phyloP scores from a whole-genome alignment of 2,329 filamentous ascomycete species.

The Hawksworthiomyces lignivorus region DNA sequence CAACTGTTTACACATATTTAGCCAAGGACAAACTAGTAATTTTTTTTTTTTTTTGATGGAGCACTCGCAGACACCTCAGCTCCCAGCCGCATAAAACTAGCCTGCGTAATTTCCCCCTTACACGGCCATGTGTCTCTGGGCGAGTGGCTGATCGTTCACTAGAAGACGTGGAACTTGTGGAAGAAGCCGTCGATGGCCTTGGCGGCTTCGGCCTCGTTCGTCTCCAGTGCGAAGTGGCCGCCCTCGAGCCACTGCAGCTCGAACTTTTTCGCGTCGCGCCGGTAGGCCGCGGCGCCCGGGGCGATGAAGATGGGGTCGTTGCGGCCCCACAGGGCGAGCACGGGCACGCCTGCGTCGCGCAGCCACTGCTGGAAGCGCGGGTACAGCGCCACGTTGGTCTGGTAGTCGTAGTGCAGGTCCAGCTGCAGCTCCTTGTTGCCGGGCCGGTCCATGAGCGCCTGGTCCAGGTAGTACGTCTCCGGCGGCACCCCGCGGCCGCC shows the following conservation, averaged over 20 bases:
- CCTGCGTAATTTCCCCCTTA: too few relatives aligned
- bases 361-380: constrained; percentile 49
- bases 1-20: too few relatives aligned
- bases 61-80: too few relatives aligned
- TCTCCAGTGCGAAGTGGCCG: constrained; percentile 47
- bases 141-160: too few relatives aligned
- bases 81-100: too few relatives aligned
- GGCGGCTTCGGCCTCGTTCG: constrained; percentile 23
- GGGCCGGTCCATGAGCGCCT: constrained; percentile 39
- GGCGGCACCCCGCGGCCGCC: constrained; percentile 29
- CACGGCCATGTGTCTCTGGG: too few relatives aligned
- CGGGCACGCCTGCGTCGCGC: constrained; percentile 35
- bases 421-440: constrained; percentile 45
- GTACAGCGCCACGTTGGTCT: constrained; percentile 46
- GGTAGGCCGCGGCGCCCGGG: constrained; percentile 46
- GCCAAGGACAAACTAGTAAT: too few relatives aligned
- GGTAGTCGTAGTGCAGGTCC: constrained; percentile 50
- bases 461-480: constrained; percentile 42
- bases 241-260: constrained; percentile 45
- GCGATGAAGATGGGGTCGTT: constrained; percentile 45
- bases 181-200: constrained; percentile 22
- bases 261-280: constrained; percentile 37
- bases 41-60: too few relatives aligned
- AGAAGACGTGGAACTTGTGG: constrained; percentile 18
- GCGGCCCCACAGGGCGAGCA: constrained; percentile 52